Percentiles rank a stretch among this genome's conserved stretches.
phyloP scores from a whole-genome alignment of 2,329 filamentous ascomycete genomes.

The Chaetomium sp. region DNA sequence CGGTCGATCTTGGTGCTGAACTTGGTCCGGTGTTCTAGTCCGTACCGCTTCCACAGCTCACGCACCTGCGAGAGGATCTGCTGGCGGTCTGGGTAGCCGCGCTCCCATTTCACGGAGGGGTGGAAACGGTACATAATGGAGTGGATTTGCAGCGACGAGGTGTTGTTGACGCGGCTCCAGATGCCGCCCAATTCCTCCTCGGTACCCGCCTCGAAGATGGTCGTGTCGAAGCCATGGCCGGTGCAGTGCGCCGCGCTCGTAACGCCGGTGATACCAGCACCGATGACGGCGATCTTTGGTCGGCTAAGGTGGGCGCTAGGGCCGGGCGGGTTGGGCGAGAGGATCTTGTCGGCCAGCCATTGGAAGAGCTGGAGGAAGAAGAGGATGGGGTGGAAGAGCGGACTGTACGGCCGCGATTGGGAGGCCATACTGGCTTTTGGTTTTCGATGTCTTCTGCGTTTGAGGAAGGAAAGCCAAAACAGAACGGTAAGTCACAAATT shows the following conservation, averaged over 20 bases:
- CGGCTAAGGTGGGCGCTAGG: slow-evolving; percentile 49
- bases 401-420: slow-evolving; percentile 31
- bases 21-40: slow-evolving; percentile 60
- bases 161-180: slow-evolving; percentile 78
- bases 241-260: slow-evolving; percentile 76
- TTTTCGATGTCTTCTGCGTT: neutral
- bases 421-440: slow-evolving; percentile 27
- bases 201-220: slow-evolving; percentile 67
- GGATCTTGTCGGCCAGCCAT: slow-evolving; percentile 54
- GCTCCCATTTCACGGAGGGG: slow-evolving; percentile 66
- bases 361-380: slow-evolving; percentile 61
- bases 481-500: neutral
- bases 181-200: slow-evolving; percentile 67
- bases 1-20: slow-evolving; percentile 66
- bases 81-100: slow-evolving; percentile 69
- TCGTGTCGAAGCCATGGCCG: slow-evolving; percentile 77
- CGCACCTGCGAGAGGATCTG: slow-evolving; percentile 69
- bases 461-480: neutral
- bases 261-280: slow-evolving; percentile 66
- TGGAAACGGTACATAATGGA: slow-evolving; percentile 85
- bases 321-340: slow-evolving; percentile 64
- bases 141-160: slow-evolving; percentile 76
- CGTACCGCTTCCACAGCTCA: slow-evolving; percentile 68
- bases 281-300: slow-evolving; percentile 63
- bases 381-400: slow-evolving; percentile 47